Evolutionary conservation across 352 stramenopile genomes (phyloP), one percentile per base, ranked within the genome.

Genomic region (Blastocystis sp.): DNA sequence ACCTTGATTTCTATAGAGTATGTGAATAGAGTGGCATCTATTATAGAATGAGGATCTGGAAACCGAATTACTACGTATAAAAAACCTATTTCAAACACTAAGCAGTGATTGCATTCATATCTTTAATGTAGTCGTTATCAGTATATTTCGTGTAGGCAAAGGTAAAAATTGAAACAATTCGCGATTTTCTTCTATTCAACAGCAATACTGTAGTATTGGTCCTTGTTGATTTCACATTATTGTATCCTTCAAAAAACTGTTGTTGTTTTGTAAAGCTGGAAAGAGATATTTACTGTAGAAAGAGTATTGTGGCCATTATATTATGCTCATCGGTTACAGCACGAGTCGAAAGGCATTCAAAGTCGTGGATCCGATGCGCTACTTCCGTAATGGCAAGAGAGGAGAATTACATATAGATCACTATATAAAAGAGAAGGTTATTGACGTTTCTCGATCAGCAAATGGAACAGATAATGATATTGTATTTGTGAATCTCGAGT

Each of bases 401-500:
- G 24, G 11, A 9, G 1, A 19, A 37, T 83, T 37, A 51, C n/a
- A 32, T 3, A 24, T 83, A 83, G 71, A 83, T 83, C 71, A 83
- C 27, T 83, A 65, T 43, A 46, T 83, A 27, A 63, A 43, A 32
- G 71, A 83, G 12, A 46, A n/a, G 19, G 35, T 66, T 27, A 63
- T 83, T 19, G 52, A 83, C 6, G 42, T 16, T 39, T 43, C 71
- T 19, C 46, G 71, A 24, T 54, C 37, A 7, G 56, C 71, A 19
- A 24, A 32, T 6, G 71, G 71, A 42, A 83, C 71, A 1, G 71
- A 83, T 63, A 63, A 83, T 14, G 71, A 83, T 83, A 63, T 67
- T 66, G 58, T 83, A 27, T 83, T 83, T 66, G 27, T 83, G n/a
- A 83, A 83, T 42, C 39, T 83, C 14, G 71, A 83, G 61, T 80